Conservation (phyloP, 352 stramenopile species). For the Phytopythium delawarense region DNA sequence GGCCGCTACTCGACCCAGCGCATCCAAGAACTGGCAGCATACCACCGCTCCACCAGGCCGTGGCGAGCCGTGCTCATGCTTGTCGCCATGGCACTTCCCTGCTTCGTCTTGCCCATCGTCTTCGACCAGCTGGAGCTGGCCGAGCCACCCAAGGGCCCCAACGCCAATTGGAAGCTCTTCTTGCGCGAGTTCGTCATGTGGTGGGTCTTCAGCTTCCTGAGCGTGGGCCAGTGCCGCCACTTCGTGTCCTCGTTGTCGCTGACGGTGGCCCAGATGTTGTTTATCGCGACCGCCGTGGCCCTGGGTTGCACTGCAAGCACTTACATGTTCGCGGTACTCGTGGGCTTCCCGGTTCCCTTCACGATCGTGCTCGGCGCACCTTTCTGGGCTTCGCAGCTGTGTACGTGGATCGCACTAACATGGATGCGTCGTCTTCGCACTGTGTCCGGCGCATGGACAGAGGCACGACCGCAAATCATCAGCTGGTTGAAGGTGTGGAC, state of each 20-base stretch:
- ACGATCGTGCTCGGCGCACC: slow-evolving; percentile 10
- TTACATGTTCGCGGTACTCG: slow-evolving; percentile 1
- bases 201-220: slow-evolving; percentile 15
- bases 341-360: slow-evolving; percentile 18
- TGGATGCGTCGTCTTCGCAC: slow-evolving; percentile 11
- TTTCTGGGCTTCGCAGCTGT: slow-evolving; percentile 8
- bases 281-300: slow-evolving; percentile 3
- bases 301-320: neutral
- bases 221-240: slow-evolving; percentile 8
- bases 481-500: slow-evolving; percentile 16
- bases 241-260: slow-evolving; percentile 12
- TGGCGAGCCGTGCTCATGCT: slow-evolving; percentile 7
- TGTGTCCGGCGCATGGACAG: slow-evolving; percentile 1
- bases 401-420: slow-evolving; percentile 1
- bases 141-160: slow-evolving; percentile 8
- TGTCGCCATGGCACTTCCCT: slow-evolving; percentile 8
- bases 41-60: slow-evolving; percentile 4
- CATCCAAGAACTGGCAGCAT: slow-evolving; percentile 8
- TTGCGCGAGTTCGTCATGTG: slow-evolving; percentile 16
- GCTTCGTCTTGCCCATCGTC: slow-evolving; percentile 10
- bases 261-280: neutral
- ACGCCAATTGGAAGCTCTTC: slow-evolving; percentile 12
- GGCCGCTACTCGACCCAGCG: slow-evolving; percentile 11
- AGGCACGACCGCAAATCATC: slow-evolving; percentile 7
- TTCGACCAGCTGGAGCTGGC: slow-evolving; percentile 10